phyloP scores from a whole-genome alignment of 768 basidiomycete genomes.

The Boletus rubescentipes region DNA sequence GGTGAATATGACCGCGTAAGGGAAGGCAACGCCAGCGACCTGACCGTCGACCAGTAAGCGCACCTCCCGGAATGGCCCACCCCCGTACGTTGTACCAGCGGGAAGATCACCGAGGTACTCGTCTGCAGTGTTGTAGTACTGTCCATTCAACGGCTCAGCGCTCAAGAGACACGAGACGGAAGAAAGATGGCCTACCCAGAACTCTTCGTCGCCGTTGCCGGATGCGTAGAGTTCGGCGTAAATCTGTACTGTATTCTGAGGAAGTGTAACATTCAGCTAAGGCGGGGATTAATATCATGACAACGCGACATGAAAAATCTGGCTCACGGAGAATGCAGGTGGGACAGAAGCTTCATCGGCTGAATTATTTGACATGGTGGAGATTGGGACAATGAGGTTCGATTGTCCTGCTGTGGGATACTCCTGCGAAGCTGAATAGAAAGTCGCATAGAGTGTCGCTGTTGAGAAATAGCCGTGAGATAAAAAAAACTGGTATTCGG shows the following conservation, averaged over 20 bases:
- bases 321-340: slow-evolving; percentile 62
- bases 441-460: slow-evolving; percentile 73
- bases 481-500: neutral
- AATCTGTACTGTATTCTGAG: slow-evolving; percentile 63
- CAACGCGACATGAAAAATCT: neutral
- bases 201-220: slow-evolving; percentile 66
- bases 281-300: neutral
- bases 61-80: slow-evolving; percentile 64
- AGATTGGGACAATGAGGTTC: slow-evolving; percentile 67
- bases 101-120: slow-evolving; percentile 58
- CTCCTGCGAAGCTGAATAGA: slow-evolving; percentile 57
- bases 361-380: slow-evolving; percentile 59
- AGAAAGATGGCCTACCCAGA: slow-evolving; percentile 56
- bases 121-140: slow-evolving; percentile 72
- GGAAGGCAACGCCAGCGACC: slow-evolving; percentile 57
- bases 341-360: slow-evolving; percentile 78
- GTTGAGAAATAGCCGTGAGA: neutral
- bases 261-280: slow-evolving; percentile 67
- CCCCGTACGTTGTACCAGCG: slow-evolving; percentile 40
- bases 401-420: slow-evolving; percentile 60
- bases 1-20: slow-evolving; percentile 65
- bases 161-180: neutral
- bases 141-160: neutral
- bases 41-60: slow-evolving; percentile 55
- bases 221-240: slow-evolving; percentile 75